phyloP scores from a whole-genome alignment of 805 yeast genomes.

The Lipomyces chichibuensis region DNA sequence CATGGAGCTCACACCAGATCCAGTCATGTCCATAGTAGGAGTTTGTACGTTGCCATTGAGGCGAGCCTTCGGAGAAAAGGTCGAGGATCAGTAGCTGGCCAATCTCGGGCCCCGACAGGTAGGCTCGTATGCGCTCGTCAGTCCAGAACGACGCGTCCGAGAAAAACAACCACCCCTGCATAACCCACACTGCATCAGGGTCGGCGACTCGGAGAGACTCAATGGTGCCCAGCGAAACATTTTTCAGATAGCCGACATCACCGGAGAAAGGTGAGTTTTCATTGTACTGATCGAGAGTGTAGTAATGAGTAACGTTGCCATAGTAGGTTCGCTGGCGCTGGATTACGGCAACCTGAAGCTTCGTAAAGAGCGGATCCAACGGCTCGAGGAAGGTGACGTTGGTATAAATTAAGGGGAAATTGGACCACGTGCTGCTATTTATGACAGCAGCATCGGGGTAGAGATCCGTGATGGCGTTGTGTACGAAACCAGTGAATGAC shows the following conservation, averaged over 20 bases:
- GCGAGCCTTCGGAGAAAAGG: neutral
- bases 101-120: neutral
- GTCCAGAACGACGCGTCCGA: neutral
- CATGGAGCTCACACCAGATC: constrained; percentile 1
- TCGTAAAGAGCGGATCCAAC: neutral
- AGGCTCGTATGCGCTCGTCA: neutral
- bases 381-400: neutral
- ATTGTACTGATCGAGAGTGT: neutral
- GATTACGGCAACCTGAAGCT: neutral
- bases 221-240: neutral
- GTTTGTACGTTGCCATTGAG: neutral
- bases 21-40: constrained; percentile 1
- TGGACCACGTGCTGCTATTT: neutral
- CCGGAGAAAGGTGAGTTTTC: neutral
- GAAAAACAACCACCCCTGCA: neutral
- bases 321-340: neutral
- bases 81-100: neutral
- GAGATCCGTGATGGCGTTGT: neutral
- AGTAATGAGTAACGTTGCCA: neutral
- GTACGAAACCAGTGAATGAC: neutral
- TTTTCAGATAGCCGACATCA: neutral
- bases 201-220: neutral
- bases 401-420: neutral
- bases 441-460: neutral
- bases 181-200: neutral